Percentiles rank a stretch among this genome's conserved stretches.
phyloP scores from a whole-genome alignment of 352 stramenopile genomes.

The Pythium angustatum region DNA sequence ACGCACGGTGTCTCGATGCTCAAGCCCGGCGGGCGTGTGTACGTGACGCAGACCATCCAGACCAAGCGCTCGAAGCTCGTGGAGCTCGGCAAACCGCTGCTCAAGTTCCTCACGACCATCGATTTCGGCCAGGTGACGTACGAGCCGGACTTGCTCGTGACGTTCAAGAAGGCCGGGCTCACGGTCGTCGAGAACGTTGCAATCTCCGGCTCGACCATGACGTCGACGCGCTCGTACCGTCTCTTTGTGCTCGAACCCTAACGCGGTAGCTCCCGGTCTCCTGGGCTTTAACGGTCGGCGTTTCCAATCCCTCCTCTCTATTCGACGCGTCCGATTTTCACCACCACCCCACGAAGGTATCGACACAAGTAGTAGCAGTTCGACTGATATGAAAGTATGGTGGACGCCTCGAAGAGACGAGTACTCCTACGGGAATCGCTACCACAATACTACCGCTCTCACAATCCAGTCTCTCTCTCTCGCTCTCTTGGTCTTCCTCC shows the following conservation, averaged over 20 bases:
- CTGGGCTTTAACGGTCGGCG: too few relatives aligned
- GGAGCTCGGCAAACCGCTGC: conserved; percentile 82
- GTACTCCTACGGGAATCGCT: too few relatives aligned
- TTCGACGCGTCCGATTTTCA: not conserved
- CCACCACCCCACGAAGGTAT: too few relatives aligned
- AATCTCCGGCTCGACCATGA: conserved; percentile 58
- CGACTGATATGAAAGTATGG: too few relatives aligned
- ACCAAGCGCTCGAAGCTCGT: conserved; percentile 62
- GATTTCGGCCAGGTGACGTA: conserved; percentile 91
- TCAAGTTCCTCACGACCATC: conserved; percentile 93
- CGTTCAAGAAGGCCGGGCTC: conserved; percentile 66
- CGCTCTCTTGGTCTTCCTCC: too few relatives aligned
- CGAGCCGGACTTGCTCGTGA: conserved; percentile 68
- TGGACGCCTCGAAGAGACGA: too few relatives aligned
- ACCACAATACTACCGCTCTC: too few relatives aligned
- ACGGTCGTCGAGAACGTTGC: conserved; percentile 53
- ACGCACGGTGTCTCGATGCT: conserved; percentile 65
- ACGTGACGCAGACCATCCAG: conserved; percentile 93
- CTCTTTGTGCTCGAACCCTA: conserved; percentile 60
- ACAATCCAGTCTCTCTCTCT: too few relatives aligned
- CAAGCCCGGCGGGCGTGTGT: conserved; percentile 61
- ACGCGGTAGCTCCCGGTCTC: too few relatives aligned
- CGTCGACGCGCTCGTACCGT: conserved; percentile 65
- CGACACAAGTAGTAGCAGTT: too few relatives aligned
- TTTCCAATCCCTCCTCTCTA: too few relatives aligned